These are phyloP conservation scores for Avena insularis DNA, from an alignment of 176 grass and related monocot genomes.

Conservation along the genomic window DNA sequence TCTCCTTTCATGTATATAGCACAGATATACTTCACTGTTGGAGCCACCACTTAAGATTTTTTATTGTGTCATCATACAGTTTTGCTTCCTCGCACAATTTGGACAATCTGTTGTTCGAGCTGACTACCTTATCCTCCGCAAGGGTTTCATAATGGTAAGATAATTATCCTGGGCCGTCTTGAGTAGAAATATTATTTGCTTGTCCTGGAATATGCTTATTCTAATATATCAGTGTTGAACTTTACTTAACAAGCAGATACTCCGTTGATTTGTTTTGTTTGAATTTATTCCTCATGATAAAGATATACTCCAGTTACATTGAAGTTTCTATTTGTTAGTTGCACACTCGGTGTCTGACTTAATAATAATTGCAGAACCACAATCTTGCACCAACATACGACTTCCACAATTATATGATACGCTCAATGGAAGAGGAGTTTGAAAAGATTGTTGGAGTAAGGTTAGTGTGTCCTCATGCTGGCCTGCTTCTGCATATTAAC, in stretches of 20 bases:
- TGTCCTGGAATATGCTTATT: conserved; percentile 24
- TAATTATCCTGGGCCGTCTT: neutral
- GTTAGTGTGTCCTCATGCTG: conserved; percentile 44
- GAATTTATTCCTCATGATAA: neutral
- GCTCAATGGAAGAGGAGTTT: conserved; percentile 99
- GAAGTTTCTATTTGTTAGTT: neutral
- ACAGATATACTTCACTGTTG: neutral
- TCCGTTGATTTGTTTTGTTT: neutral
- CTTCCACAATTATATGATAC: conserved; percentile 97
- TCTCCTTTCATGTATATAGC: neutral
- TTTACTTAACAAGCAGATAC: neutral
- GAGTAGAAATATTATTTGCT: conserved; percentile 1
- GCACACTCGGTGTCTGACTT: conserved; percentile 34
- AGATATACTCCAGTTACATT: neutral
- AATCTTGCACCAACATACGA: conserved; percentile 79
- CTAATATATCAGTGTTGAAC: neutral
- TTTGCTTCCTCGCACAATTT: conserved; percentile 92
- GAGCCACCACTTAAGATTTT: conserved; percentile 1
- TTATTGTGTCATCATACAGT: conserved; percentile 54
- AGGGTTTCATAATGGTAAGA: conserved; percentile 91
- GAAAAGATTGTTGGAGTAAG: conserved; percentile 96
- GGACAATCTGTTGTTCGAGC: conserved; percentile 92
- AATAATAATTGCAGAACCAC: conserved; percentile 74
- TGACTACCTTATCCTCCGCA: conserved; percentile 93
- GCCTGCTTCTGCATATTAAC: conserved; percentile 22